Evolutionary conservation across 2,329 filamentous ascomycete genomes (phyloP).

Genomic region (Cadophora sp.): DNA sequence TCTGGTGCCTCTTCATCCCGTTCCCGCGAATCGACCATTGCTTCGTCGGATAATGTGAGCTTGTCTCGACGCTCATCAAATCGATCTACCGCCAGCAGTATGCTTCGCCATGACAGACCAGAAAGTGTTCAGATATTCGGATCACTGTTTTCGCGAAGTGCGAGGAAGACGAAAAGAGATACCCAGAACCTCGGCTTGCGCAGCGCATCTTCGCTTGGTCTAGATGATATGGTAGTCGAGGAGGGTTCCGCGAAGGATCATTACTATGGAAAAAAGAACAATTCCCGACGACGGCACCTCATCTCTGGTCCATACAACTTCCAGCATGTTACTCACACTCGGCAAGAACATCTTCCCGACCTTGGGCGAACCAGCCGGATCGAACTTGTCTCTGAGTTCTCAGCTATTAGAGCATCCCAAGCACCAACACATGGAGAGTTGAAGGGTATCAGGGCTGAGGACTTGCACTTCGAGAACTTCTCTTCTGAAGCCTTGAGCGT

Average conservation of each 20-base stretch:
- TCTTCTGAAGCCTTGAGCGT: constrained; percentile 52
- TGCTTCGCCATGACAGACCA: constrained; percentile 58
- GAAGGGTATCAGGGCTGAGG: constrained; percentile 50
- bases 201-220: constrained; percentile 28
- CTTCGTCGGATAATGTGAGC: constrained; percentile 44
- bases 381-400: constrained; percentile 54
- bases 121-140: constrained; percentile 67
- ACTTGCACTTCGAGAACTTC: constrained; percentile 56
- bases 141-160: constrained; percentile 62
- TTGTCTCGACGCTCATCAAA: constrained; percentile 64
- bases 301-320: constrained; percentile 73
- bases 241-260: constrained; percentile 37
- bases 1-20: constrained; percentile 63
- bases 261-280: constrained; percentile 32
- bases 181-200: constrained; percentile 43
- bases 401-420: constrained; percentile 49
- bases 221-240: constrained; percentile 25
- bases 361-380: constrained; percentile 50
- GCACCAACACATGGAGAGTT: constrained; percentile 47
- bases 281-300: constrained; percentile 29
- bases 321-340: constrained; percentile 67
- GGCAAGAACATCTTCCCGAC: constrained; percentile 55
- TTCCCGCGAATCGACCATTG: constrained; percentile 48
- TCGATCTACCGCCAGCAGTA: constrained; percentile 60
- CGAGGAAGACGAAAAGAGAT: constrained; percentile 57